Evolutionary conservation across 441 rosid species (phyloP).

Genomic region (Cnidoscolus chayamansa): DNA sequence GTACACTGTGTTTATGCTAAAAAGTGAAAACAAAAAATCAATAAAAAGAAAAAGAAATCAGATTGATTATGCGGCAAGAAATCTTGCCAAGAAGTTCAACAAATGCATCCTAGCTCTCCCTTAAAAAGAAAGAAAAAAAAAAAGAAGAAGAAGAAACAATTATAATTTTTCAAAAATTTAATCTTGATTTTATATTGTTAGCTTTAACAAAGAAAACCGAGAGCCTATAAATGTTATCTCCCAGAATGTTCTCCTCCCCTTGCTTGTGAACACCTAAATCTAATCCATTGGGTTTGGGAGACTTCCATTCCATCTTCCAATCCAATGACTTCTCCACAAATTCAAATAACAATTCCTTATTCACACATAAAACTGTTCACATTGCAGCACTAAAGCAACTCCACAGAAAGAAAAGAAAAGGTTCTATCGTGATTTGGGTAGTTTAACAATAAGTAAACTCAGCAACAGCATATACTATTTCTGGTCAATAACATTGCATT

Average conservation of each 20-base stretch:
- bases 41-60: constrained; percentile 15
- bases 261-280: too few relatives aligned
- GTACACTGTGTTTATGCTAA: constrained; percentile 93
- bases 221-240: too few relatives aligned
- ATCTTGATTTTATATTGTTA: too few relatives aligned
- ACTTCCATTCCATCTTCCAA: not conserved
- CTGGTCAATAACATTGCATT: not conserved
- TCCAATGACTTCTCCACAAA: not conserved
- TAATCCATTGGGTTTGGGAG: not conserved
- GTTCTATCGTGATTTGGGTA: not conserved
- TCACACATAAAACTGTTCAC: not conserved
- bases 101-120: not conserved
- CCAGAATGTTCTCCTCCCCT: too few relatives aligned
- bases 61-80: constrained; percentile 9
- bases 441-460: not conserved
- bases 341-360: not conserved
- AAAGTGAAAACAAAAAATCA: constrained; percentile 17
- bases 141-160: too few relatives aligned
- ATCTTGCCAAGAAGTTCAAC: not conserved
- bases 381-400: not conserved
- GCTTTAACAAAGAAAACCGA: too few relatives aligned
- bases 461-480: not conserved
- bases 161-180: too few relatives aligned
- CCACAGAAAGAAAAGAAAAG: not conserved
- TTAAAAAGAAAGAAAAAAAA: too few relatives aligned